Evolutionary conservation across 352 stramenopile species (phyloP).

Genomic region (Peronospora farinosa): DNA sequence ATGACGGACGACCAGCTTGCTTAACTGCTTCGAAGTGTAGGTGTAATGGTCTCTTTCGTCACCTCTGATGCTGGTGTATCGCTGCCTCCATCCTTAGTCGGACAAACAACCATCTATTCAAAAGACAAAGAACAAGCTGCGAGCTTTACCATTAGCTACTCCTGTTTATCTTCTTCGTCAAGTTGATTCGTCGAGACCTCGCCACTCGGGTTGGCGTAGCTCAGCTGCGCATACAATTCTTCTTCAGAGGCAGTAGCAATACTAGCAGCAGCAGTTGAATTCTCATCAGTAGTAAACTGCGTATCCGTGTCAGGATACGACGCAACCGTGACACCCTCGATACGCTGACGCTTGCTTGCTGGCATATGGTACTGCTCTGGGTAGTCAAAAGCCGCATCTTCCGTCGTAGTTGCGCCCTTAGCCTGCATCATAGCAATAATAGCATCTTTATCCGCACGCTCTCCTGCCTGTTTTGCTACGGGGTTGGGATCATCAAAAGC

Average conservation of each 20-base stretch:
- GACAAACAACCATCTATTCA: constrained; percentile 11
- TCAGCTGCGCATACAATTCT: constrained; percentile 46
- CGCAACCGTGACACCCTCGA: constrained; percentile 52
- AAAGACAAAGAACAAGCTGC: constrained; percentile 14
- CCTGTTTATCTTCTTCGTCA: constrained; percentile 16
- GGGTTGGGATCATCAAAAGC: constrained; percentile 92
- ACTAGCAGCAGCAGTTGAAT: not conserved
- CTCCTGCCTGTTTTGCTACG: constrained; percentile 82
- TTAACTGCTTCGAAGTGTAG: too few relatives aligned
- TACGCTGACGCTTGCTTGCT: constrained; percentile 56
- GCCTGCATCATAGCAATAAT: constrained; percentile 80
- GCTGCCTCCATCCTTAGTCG: constrained; percentile 33
- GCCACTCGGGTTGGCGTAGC: constrained; percentile 46
- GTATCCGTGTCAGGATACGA: constrained; percentile 70
- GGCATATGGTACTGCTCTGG: constrained; percentile 74
- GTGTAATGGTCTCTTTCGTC: too few relatives aligned
- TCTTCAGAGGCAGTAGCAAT: constrained; percentile 16
- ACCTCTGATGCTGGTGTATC: constrained; percentile 35
- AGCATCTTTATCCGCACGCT: constrained; percentile 85
- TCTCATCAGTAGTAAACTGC: constrained; percentile 32
- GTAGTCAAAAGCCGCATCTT: constrained; percentile 69
- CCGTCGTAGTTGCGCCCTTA: constrained; percentile 45
- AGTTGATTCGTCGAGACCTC: constrained; percentile 19
- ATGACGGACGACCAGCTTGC: too few relatives aligned
- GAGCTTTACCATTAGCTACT: constrained; percentile 4